phyloP scores from a whole-genome alignment of 352 stramenopile genomes.

The Phytophthora kernoviae region DNA sequence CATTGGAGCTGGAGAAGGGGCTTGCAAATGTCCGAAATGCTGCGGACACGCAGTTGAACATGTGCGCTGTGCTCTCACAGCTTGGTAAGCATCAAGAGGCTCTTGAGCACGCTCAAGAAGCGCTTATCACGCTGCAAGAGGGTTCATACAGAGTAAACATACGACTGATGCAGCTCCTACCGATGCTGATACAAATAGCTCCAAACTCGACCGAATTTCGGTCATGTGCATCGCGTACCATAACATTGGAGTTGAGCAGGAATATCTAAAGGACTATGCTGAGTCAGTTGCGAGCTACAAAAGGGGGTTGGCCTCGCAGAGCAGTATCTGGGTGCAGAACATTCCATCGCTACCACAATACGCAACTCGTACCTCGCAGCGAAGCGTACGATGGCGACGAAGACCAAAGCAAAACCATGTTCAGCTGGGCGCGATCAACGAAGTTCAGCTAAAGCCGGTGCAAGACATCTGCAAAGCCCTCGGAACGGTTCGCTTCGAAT shows the following conservation, averaged over 20 bases:
- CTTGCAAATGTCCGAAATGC: conserved; percentile 78
- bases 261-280: conserved; percentile 92
- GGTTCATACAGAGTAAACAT: conserved; percentile 67
- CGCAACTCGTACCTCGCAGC: conserved; percentile 90
- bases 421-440: conserved; percentile 27
- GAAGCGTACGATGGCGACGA: conserved; percentile 55
- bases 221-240: conserved; percentile 95
- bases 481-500: conserved; percentile 38
- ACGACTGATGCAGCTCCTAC: neutral
- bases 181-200: conserved; percentile 8
- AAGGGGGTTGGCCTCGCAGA: conserved; percentile 91
- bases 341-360: conserved; percentile 89
- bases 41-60: conserved; percentile 94
- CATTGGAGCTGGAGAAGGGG: conserved; percentile 85
- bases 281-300: conserved; percentile 89
- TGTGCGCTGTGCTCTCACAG: conserved; percentile 92
- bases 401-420: conserved; percentile 17
- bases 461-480: conserved; percentile 44
- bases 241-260: conserved; percentile 95
- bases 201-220: conserved; percentile 79
- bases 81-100: conserved; percentile 85
- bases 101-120: conserved; percentile 87
- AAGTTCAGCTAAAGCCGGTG: conserved; percentile 33
- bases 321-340: conserved; percentile 86
- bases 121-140: conserved; percentile 91